phyloP scores from a whole-genome alignment of 2,329 filamentous ascomycete genomes.

The Leptographium flavum region DNA sequence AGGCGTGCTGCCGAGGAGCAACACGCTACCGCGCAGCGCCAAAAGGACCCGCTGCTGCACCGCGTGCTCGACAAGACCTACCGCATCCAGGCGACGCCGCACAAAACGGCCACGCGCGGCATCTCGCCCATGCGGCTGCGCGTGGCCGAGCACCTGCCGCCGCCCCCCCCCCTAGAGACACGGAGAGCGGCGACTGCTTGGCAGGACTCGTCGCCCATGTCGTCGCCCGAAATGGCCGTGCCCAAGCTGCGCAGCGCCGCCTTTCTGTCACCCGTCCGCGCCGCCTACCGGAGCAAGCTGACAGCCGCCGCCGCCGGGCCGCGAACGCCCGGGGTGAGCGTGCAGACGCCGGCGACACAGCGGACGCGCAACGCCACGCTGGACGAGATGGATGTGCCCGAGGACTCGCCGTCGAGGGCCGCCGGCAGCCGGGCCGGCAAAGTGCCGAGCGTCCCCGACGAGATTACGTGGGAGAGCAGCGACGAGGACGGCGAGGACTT shows the following conservation, averaged over 20 bases:
- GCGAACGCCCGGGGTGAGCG: conserved; percentile 69
- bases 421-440: too few species aligned
- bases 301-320: conserved; percentile 32
- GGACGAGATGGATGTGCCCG: conserved; percentile 3
- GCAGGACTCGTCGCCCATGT: conserved; percentile 45
- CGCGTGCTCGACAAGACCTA: conserved; percentile 93
- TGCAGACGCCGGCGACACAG: conserved; percentile 57
- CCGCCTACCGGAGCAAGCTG: conserved; percentile 25
- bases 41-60: conserved; percentile 70
- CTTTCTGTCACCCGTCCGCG: conserved; percentile 59
- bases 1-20: conserved; percentile 17
- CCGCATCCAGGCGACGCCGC: conserved; percentile 81
- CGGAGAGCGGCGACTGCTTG: conserved; percentile 19
- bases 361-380: conserved; percentile 30
- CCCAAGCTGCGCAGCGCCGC: conserved; percentile 75
- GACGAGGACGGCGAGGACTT: conserved; percentile 48
- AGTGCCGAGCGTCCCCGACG: conserved; percentile 25
- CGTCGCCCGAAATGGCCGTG: conserved; percentile 63
- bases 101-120: conserved; percentile 34
- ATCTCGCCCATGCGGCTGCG: conserved; percentile 31
- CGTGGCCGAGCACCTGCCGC: conserved; percentile 17
- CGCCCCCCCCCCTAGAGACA: conserved; percentile 3
- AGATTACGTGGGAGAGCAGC: conserved; percentile 62
- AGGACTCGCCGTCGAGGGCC: not conserved
- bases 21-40: conserved; percentile 17